phyloP scores from a whole-genome alignment of 805 yeast species.

The Kodamaea fukazawae region DNA sequence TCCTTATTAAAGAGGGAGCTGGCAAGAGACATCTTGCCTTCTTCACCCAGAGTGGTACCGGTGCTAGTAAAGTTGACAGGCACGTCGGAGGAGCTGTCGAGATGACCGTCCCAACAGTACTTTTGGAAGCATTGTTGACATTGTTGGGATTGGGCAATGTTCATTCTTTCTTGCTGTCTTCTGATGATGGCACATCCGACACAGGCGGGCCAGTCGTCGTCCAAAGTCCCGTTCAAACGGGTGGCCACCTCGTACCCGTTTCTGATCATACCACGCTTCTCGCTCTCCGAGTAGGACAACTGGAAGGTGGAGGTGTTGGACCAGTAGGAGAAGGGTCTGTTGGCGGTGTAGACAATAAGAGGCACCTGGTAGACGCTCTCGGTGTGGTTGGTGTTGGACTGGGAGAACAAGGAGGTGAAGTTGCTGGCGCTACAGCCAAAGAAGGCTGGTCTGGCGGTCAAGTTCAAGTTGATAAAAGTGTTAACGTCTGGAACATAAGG shows the following conservation, averaged over 20 bases:
- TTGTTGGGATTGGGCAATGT: slow-evolving; percentile 22
- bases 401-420: slow-evolving; percentile 18
- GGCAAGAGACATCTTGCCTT: slow-evolving; percentile 20
- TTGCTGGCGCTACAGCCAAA: slow-evolving; percentile 28
- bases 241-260: slow-evolving; percentile 29
- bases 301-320: slow-evolving; percentile 29
- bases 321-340: slow-evolving; percentile 27
- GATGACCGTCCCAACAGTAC: slow-evolving; percentile 28
- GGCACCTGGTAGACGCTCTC: slow-evolving; percentile 17
- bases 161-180: slow-evolving; percentile 24
- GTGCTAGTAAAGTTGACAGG: slow-evolving; percentile 38
- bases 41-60: slow-evolving; percentile 34
- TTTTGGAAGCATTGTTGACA: slow-evolving; percentile 23
- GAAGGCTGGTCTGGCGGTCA: slow-evolving; percentile 27
- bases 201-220: slow-evolving; percentile 23
- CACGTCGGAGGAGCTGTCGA: slow-evolving; percentile 11
- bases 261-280: slow-evolving; percentile 22
- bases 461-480: slow-evolving; percentile 26
- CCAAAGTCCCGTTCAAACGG: slow-evolving; percentile 19
- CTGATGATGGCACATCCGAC: slow-evolving; percentile 31
- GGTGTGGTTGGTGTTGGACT: slow-evolving; percentile 8
- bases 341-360: slow-evolving; percentile 28
- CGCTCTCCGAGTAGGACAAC: slow-evolving; percentile 22
- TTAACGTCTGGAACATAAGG: slow-evolving; percentile 25
- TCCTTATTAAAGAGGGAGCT: slow-evolving; percentile 14